Evolutionary conservation across 305 asterid genomes (phyloP).

Genomic region (Lippia alba): DNA sequence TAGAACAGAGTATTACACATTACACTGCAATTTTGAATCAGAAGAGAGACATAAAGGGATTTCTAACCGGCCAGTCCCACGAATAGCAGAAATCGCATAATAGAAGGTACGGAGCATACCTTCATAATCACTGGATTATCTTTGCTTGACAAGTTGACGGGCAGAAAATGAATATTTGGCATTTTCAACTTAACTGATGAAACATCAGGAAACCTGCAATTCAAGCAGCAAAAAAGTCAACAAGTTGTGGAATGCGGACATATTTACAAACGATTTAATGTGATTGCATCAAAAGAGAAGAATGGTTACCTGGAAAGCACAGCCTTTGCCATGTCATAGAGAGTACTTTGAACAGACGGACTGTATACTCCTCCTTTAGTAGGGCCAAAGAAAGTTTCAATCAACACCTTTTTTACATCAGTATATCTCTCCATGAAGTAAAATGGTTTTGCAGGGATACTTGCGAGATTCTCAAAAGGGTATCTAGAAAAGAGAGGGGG

Average conservation of each 20-base stretch:
- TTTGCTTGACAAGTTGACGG: conserved; percentile 88
- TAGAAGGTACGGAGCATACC: conserved; percentile 48
- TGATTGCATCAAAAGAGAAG: not conserved
- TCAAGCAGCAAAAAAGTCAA: conserved; percentile 27
- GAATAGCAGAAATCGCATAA: not conserved
- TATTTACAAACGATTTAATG: not conserved
- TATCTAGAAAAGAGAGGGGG: conserved; percentile 57
- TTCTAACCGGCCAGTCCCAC: too few species aligned
- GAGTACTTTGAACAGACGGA: conserved; percentile 94
- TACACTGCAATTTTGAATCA: not conserved
- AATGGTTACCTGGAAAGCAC: conserved; percentile 73
- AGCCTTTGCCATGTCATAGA: conserved; percentile 78
- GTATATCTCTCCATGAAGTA: conserved; percentile 65
- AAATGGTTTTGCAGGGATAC: conserved; percentile 56
- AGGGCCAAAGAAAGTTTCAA: conserved; percentile 80
- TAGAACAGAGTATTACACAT: not conserved
- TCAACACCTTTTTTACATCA: conserved; percentile 73
- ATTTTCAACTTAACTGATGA: conserved; percentile 69
- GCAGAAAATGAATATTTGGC: conserved; percentile 97
- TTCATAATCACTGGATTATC: conserved; percentile 72
- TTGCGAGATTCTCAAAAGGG: conserved; percentile 59
- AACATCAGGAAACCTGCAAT: conserved; percentile 82
- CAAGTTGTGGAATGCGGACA: not conserved
- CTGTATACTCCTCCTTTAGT: conserved; percentile 85
- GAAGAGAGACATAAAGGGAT: not conserved